These are phyloP conservation scores for Juncus effusus DNA, from an alignment of 176 grass and related monocot genomes.

Conservation along the genomic window DNA sequence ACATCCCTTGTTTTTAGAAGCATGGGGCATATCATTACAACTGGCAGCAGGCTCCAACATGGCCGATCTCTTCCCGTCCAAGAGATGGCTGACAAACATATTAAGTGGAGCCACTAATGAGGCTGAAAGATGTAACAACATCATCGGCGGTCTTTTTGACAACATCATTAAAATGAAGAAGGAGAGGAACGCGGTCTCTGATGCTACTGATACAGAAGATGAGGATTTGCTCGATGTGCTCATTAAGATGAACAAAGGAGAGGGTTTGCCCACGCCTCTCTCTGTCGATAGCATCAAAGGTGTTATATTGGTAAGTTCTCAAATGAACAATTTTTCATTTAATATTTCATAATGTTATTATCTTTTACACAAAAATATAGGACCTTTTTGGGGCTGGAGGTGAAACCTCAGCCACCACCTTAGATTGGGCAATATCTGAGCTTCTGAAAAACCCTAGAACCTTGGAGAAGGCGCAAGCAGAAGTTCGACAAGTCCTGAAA, in stretches of 20 bases:
- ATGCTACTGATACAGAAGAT: background rate
- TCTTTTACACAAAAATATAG: constrained; percentile 17
- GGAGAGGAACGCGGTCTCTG: constrained; percentile 18
- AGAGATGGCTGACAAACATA: constrained; percentile 16
- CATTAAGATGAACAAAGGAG: constrained; percentile 39
- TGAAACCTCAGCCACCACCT: constrained; percentile 48
- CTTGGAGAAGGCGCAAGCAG: constrained; percentile 34
- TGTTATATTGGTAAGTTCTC: constrained; percentile 49
- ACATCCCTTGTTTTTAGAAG: constrained; percentile 36
- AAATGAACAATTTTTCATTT: background rate
- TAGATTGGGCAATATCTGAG: constrained; percentile 57
- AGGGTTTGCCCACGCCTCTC: constrained; percentile 31
- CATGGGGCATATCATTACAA: constrained; percentile 2
- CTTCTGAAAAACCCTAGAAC: constrained; percentile 39
- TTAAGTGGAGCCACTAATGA: constrained; percentile 30
- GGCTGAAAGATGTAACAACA: constrained; percentile 28
- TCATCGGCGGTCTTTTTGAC: constrained; percentile 43
- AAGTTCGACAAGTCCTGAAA: constrained; percentile 41
- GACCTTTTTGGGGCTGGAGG: constrained; percentile 53
- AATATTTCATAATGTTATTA: background rate
- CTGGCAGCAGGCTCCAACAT: constrained; percentile 34
- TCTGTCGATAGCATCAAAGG: constrained; percentile 40
- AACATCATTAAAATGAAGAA: constrained; percentile 46
- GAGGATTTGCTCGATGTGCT: constrained; percentile 55
- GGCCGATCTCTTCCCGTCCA: constrained; percentile 55